A percentile compares a stretch with the other conserved stretches of the same genome.
Conservation (phyloP, 2,329 filamentous ascomycete species). For the Botrytis hyacinthi region DNA sequence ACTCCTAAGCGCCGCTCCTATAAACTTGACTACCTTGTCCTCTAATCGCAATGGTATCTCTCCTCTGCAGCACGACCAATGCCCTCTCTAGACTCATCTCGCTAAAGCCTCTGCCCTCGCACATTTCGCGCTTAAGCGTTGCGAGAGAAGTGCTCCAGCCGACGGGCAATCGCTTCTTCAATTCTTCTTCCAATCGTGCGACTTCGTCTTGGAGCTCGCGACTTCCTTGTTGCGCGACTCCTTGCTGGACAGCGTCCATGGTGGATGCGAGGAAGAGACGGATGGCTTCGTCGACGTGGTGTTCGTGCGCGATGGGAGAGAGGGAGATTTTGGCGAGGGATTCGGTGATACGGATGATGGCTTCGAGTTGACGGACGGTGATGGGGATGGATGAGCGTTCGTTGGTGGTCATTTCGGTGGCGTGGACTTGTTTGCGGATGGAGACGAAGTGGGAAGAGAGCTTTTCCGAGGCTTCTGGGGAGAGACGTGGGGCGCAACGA, state of each 20-base stretch:
- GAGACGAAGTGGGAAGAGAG: constrained; percentile 96
- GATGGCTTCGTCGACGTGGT: constrained; percentile 95
- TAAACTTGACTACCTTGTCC: constrained; percentile 75
- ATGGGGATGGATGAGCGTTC: constrained; percentile 92
- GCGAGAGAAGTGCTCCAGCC: constrained; percentile 93
- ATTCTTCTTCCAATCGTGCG: constrained; percentile 80
- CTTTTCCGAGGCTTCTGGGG: constrained; percentile 88
- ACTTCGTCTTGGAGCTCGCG: constrained; percentile 91
- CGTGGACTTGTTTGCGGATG: constrained; percentile 90
- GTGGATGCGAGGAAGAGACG: constrained; percentile 93
- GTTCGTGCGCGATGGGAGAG: constrained; percentile 80
- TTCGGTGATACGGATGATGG: constrained; percentile 95
- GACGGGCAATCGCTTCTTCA: constrained; percentile 83
- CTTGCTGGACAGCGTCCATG: constrained; percentile 96
- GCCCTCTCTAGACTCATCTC: constrained; percentile 84
- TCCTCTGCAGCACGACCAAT: constrained; percentile 78
- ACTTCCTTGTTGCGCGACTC: constrained; percentile 70
- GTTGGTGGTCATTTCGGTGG: constrained; percentile 85
- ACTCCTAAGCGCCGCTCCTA: constrained; percentile 61
- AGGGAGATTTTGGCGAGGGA: constrained; percentile 89
- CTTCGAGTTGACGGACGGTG: constrained; percentile 94
- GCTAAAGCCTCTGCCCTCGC: constrained; percentile 84
- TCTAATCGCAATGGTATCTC: constrained; percentile 81
- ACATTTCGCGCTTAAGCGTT: constrained; percentile 84
- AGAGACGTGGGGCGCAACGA: constrained; percentile 88